Conservation (phyloP, 371 early-diverging fungal genomes). For the Mortierella sp. region DNA sequence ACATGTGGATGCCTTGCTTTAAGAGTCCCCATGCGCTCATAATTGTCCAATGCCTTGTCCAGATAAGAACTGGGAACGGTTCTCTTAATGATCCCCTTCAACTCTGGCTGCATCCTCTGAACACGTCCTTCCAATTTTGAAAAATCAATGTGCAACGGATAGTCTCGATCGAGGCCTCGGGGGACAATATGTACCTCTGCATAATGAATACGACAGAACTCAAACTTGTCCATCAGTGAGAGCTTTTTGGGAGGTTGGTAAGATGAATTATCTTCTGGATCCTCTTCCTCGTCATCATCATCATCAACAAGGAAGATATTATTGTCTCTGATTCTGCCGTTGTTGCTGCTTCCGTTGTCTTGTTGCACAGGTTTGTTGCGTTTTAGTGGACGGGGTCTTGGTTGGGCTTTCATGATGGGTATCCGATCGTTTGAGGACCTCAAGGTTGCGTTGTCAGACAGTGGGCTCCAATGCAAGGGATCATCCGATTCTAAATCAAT, state of each 20-base stretch:
- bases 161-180: slow-evolving; percentile 53
- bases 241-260: not conserved
- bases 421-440: no score
- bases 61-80: slow-evolving; percentile 53
- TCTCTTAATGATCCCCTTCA: slow-evolving; percentile 56
- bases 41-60: slow-evolving; percentile 52
- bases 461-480: no score
- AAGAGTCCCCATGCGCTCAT: slow-evolving; percentile 56
- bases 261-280: not conserved
- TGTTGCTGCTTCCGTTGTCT: not conserved
- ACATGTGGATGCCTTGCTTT: slow-evolving; percentile 62
- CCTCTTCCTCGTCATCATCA: not conserved
- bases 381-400: slow-evolving; percentile 4
- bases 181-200: slow-evolving; percentile 61
- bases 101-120: slow-evolving; percentile 27
- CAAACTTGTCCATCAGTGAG: slow-evolving; percentile 38
- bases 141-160: slow-evolving; percentile 61
- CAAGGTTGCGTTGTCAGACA: no score
- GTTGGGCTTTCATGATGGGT: no score
- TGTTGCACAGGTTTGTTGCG: not conserved
- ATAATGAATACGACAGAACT: slow-evolving; percentile 66
- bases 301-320: not conserved
- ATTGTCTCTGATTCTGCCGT: not conserved
- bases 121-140: slow-evolving; percentile 52
- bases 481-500: no score